Conservation (phyloP, 2,329 filamentous ascomycete species). For the Fusarium gaditjirri region DNA sequence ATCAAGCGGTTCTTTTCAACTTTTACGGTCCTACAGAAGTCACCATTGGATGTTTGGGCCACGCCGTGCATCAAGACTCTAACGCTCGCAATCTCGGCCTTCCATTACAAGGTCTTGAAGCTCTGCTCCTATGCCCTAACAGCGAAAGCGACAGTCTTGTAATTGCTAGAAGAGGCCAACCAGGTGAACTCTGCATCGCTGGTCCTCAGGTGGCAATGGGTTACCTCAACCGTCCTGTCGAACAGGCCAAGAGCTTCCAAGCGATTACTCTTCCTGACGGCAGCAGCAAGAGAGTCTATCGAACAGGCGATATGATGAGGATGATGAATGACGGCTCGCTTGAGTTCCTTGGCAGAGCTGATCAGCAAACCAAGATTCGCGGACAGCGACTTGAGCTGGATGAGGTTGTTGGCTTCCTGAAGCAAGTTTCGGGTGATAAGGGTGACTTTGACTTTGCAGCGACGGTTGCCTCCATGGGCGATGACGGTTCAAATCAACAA, state of each 20-base stretch:
- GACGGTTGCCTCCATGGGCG: background rate
- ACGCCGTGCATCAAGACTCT: conserved; percentile 7
- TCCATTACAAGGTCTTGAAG: conserved; percentile 7
- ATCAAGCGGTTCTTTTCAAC: conserved; percentile 7
- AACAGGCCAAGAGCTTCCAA: conserved; percentile 22
- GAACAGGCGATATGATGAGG: conserved; percentile 30
- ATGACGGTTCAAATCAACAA: background rate
- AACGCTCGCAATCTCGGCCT: conserved; percentile 28
- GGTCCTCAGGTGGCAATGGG: conserved; percentile 24
- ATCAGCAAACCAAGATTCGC: conserved; percentile 29
- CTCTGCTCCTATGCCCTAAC: background rate
- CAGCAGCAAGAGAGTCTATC: background rate
- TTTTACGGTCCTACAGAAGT: conserved; percentile 27
- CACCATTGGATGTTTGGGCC: conserved; percentile 18
- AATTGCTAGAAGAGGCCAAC: background rate
- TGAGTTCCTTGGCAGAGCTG: conserved; percentile 14
- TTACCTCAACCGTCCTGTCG: conserved; percentile 7
- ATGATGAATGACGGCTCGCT: conserved; percentile 25
- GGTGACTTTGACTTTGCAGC: conserved; percentile 17
- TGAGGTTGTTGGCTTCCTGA: conserved; percentile 20
- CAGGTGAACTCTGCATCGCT: conserved; percentile 21
- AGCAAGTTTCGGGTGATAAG: background rate
- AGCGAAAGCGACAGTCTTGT: rapidly evolving
- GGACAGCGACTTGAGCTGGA: conserved; percentile 22
- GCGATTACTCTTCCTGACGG: background rate